Evolutionary conservation across 2,329 filamentous ascomycete species (phyloP), one percentile per base, ranked within the genome.

Genomic region (Neospermospora avenae): DNA sequence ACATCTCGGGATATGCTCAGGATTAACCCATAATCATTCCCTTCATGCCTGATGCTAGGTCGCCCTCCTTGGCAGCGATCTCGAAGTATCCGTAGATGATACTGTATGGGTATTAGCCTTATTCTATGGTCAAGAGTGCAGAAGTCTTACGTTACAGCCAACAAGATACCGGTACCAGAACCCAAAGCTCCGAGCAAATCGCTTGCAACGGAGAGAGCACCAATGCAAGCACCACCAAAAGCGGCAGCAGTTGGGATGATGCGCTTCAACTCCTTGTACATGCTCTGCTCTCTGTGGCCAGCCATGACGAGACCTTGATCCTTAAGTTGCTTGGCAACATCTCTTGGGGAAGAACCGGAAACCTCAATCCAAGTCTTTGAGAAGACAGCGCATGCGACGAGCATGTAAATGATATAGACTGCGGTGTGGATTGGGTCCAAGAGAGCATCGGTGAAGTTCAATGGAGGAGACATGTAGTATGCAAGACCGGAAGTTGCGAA

Each of bases 301-400:
- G 95, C 93, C 96, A 99, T 99, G 70, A 99, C 93, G 61, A 99
- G 88, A 75, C 95, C 95, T 80, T 99, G 95, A 74, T 99, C 96
- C 87, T 99, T 99, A 77, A 99, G 87, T 81, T 98, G 95, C 87
- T 99, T 99, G 73, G 95, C 95, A 68, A 99, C 96, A 74, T 99
- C 95, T 73, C 95, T 90, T 63, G 95, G 96, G 81, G 91, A 93
- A 65, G 93, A 97, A 73, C 95, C 96, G 41, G 95, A 98, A 67
- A 99, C 95, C 80, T 99, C 95, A 72, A 99, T 99, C 95, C 95
- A 99, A 57, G 96, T 99, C 90, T 99, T 99, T 78, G 93, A 97
- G 85, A 99, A 99, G 76, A 98, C 87, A 63, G 93, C 93, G 75
- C 95, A 99, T 68, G 96, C 96, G 71, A 91, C 89, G 61, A 99